Evolutionary conservation across 1,139 yeast genomes (phyloP).

Genomic region (Martiniozyma asiatica): DNA sequence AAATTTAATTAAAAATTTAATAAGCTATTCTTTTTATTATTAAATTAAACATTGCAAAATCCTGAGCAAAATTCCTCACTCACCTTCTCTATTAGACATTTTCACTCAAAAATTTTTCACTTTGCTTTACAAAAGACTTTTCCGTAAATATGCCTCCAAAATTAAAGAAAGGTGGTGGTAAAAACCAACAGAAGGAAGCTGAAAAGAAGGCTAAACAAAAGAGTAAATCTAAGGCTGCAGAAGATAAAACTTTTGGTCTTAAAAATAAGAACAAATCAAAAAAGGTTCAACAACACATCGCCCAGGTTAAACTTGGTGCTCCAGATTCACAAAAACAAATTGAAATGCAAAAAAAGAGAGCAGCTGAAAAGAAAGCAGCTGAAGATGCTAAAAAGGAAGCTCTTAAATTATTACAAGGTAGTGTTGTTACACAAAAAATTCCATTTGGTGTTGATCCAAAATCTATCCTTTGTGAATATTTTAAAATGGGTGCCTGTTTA

Average conservation of each 20-base stretch:
- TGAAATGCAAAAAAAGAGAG: slow-evolving; percentile 60
- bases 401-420: slow-evolving; percentile 56
- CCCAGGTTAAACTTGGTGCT: slow-evolving; percentile 61
- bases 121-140: too few relatives aligned
- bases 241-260: slow-evolving; percentile 90
- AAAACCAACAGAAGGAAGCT: slow-evolving; percentile 44
- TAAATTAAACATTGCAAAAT: too few relatives aligned
- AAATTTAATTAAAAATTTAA: too few relatives aligned
- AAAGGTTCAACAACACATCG: slow-evolving; percentile 78
- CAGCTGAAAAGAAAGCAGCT: slow-evolving; percentile 84
- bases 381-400: slow-evolving; percentile 87
- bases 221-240: slow-evolving; percentile 59
- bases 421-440: slow-evolving; percentile 67
- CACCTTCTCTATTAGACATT: too few relatives aligned
- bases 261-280: slow-evolving; percentile 89
- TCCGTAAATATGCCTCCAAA: slow-evolving; percentile 66
- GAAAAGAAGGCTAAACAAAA: slow-evolving; percentile 43
- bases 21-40: too few relatives aligned
- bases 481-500: slow-evolving; percentile 81
- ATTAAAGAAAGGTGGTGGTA: slow-evolving; percentile 30
- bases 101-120: too few relatives aligned
- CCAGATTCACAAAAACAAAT: slow-evolving; percentile 59
- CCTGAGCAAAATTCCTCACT: too few relatives aligned
- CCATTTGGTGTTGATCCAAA: slow-evolving; percentile 98
- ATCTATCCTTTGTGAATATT: slow-evolving; percentile 80